Evolutionary conservation across 345 rosid species (phyloP), one percentile per base, ranked within the genome.

Genomic region (Kandelia obovata): DNA sequence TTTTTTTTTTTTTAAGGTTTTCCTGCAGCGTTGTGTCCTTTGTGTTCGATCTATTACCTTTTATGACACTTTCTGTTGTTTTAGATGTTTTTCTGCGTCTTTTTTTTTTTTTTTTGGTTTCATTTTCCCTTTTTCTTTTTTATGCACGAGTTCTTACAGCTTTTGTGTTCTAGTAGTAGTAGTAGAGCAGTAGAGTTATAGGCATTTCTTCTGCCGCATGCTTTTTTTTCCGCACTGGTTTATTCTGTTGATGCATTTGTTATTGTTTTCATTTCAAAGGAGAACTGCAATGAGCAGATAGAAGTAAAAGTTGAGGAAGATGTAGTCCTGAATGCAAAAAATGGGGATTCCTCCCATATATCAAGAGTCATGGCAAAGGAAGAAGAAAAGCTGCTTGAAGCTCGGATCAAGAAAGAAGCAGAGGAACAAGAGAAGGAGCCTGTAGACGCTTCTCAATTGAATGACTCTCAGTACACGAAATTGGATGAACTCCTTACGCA

Each of bases 401-500:
- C 80, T 69, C 84, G 96, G 46, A 46, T 64, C 67, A 81, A 68
- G 67, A 81, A 78, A 80, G 90, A 84, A 68, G 78, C 37, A 59
- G 78, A 20, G 0, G 77, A 73, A 53, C 53, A 21, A n/a, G 75
- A 46, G 69, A 62, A 67, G 28, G 75, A 30, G 35, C 49, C 77
- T 1, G 79, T 5, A 37, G 81, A 74, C 34, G 81, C 81, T 31
- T 82, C 86, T 13, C 77, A 75, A 3, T 65, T 92, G 65, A 73
- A 86, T 70, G 92, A 83, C 34, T 58, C 69, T 30, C 94, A 95
- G 81, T 86, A 74, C 69, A 86, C 86, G 16, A 87, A 73, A 74
- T 68, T 92, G 72, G 94, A 95, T 64, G 96, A 90, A 77, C 97
- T 95, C 71, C 80, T 92, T 75, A 87, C 96, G 1, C 96, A 90